These are phyloP conservation scores for Botryotinia convoluta DNA, from an alignment of 2,329 filamentous ascomycete species.

Conservation along the genomic window DNA sequence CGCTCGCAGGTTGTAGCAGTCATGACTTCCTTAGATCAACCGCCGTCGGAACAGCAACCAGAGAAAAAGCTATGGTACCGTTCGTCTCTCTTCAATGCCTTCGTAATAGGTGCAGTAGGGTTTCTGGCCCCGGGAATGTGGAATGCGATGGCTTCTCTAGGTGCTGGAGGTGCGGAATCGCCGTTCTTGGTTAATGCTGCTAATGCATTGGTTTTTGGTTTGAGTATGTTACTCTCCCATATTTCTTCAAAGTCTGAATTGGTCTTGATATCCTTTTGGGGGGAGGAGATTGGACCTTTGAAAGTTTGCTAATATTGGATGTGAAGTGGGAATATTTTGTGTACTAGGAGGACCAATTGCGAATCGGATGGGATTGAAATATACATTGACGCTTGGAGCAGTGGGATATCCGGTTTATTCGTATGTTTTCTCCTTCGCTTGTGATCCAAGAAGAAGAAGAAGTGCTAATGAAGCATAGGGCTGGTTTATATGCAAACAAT, in stretches of 20 bases:
- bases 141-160: conserved; percentile 44
- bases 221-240: conserved; percentile 39
- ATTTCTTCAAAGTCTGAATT: neutral
- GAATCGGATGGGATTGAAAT: conserved; percentile 5
- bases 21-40: neutral
- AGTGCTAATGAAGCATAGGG: conserved; percentile 34
- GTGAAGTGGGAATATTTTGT: conserved; percentile 36
- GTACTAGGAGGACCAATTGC: conserved; percentile 1
- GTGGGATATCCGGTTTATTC: conserved; percentile 43
- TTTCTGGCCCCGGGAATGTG: conserved; percentile 44
- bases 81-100: conserved; percentile 43
- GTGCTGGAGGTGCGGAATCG: conserved; percentile 48
- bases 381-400: conserved; percentile 37
- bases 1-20: neutral
- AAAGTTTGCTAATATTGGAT: conserved; percentile 36
- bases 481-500: conserved; percentile 43
- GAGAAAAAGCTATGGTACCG: neutral
- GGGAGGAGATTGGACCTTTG: neutral
- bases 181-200: conserved; percentile 45
- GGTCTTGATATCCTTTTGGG: neutral
- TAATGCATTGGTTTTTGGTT: conserved; percentile 46
- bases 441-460: neutral
- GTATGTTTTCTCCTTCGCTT: conserved; percentile 22
- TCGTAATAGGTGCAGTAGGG: conserved; percentile 41
- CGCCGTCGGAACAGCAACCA: neutral